Evolutionary conservation across 352 stramenopile species (phyloP), one percentile per base, ranked within the genome.

Genomic region (Pythium folliculosum): DNA sequence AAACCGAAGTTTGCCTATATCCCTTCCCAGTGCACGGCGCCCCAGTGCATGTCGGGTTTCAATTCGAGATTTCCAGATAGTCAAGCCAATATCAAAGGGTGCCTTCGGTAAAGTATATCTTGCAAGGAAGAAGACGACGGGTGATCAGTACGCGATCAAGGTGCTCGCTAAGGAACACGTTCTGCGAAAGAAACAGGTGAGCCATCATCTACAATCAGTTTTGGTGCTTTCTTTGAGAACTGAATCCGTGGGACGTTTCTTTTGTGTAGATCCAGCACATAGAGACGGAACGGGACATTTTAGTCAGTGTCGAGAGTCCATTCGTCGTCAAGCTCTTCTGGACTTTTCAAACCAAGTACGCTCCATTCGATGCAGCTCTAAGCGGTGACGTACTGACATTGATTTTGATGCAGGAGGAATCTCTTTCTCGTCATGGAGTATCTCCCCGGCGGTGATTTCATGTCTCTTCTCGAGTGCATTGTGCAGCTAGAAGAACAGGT

Each of bases 351-450:
- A 92, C 82, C 32, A 91, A 86, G 86, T 94, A 84, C 64, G 78
- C 78, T 37, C 14, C 4, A 22, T 48, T 32, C 37, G 21, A 35
- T 38, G 35, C 32, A 22, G 4, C 5, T 17, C 32, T 30, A 14
- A 7, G 19, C 13, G 13, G 27, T 32, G 27, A 57, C 16, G 9
- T 54, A 37, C 30, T 37, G 6, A 30, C 21, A 16, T 57, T 49
- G 14, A 23, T 60, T 17, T 12, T 21, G 9, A 57, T 14, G 43
- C 30, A 94, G 86, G 61, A 72, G 75, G 23, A 94, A 95, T 60
- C 65, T 97, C 19, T 97, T 95, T 66, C 75, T 97, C 35, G 89
- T 96, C 51, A 97, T 97, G 89, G 89, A 97, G 37, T 97, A 97
- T 70, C 75, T 96, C 8, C 86, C 88, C 45, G 91, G 91, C 12